A percentile compares a stretch with the other conserved stretches of the same genome.
Conservation (phyloP, 139 green algal genomes). For the Micromonas pusilla region DNA sequence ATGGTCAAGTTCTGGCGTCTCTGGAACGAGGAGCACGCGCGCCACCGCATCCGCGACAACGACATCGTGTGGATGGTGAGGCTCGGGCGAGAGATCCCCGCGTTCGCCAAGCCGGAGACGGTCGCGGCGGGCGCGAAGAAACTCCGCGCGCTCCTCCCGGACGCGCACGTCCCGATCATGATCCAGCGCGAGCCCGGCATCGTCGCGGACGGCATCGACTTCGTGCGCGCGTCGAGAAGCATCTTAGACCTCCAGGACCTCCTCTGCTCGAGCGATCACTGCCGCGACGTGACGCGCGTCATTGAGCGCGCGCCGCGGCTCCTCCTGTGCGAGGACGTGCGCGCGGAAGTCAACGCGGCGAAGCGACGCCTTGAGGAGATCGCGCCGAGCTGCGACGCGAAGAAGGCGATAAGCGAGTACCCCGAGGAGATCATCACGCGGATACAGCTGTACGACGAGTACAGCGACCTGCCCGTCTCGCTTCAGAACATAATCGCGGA, state of each 20-base stretch:
- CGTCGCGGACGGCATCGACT: neutral
- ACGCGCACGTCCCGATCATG: neutral
- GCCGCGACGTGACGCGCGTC: neutral
- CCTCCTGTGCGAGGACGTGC: neutral
- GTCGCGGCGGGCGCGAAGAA: neutral
- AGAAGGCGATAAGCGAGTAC: neutral
- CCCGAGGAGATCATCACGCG: conserved; percentile 13
- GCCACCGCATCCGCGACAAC: neutral
- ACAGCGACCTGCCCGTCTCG: neutral
- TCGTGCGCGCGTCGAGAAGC: neutral
- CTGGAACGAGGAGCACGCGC: neutral
- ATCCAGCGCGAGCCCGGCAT: neutral
- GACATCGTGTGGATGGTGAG: neutral
- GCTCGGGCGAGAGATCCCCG: neutral
- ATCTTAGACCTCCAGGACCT: conserved; percentile 11
- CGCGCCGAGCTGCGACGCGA: neutral
- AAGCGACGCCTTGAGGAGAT: neutral
- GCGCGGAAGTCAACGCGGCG: neutral
- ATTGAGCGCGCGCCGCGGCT: neutral
- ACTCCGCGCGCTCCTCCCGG: neutral
- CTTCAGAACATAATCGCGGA: conserved; percentile 15
- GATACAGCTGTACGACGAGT: conserved; percentile 1
- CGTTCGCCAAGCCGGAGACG: neutral
- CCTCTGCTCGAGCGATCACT: neutral
- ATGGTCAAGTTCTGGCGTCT: neutral